Conservation (phyloP, 148 eudicot species). For the Nepenthes mirabilis region DNA sequence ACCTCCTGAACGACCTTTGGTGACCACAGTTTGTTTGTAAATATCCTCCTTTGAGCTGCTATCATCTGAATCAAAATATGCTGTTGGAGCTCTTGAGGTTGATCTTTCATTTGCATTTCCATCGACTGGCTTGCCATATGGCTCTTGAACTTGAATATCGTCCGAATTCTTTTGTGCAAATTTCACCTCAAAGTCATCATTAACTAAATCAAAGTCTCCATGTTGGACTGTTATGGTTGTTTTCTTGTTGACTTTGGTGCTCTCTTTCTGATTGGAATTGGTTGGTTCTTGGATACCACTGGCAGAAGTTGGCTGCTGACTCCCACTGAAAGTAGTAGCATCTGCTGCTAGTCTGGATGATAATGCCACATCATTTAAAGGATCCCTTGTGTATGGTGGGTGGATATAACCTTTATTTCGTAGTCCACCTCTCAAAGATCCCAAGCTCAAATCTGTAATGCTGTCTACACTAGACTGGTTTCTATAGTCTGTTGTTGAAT, state of each 20-base stretch:
- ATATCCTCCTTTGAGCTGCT: slow-evolving; percentile 37
- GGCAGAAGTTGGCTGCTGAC: slow-evolving; percentile 12
- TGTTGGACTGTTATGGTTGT: slow-evolving; percentile 8
- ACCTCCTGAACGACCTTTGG: slow-evolving; percentile 18
- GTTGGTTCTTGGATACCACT: slow-evolving; percentile 1
- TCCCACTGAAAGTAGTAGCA: slow-evolving; percentile 8
- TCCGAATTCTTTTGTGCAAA: slow-evolving; percentile 9
- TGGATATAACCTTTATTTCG: slow-evolving; percentile 35
- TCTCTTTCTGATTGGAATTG: not conserved
- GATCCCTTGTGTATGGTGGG: slow-evolving; percentile 28
- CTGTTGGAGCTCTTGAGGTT: slow-evolving; percentile 17
- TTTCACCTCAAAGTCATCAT: slow-evolving; percentile 26
- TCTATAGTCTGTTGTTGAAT: slow-evolving; percentile 9
- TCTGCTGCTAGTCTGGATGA: slow-evolving; percentile 16
- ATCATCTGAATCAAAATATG: slow-evolving; percentile 32
- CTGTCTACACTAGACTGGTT: slow-evolving; percentile 22
- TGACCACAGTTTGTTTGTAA: slow-evolving; percentile 14
- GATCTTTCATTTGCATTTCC: slow-evolving; percentile 22
- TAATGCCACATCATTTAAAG: slow-evolving; percentile 18
- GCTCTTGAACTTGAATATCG: slow-evolving; percentile 7
- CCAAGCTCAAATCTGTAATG: slow-evolving; percentile 37
- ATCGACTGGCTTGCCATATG: slow-evolving; percentile 6
- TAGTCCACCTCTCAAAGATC: slow-evolving; percentile 53
- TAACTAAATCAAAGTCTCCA: slow-evolving; percentile 18
- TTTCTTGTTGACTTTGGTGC: slow-evolving; percentile 5